Base-by-base conservation (phyloP, 2,329 filamentous ascomycete genomes). In the Clarireedia paspali region DNA sequence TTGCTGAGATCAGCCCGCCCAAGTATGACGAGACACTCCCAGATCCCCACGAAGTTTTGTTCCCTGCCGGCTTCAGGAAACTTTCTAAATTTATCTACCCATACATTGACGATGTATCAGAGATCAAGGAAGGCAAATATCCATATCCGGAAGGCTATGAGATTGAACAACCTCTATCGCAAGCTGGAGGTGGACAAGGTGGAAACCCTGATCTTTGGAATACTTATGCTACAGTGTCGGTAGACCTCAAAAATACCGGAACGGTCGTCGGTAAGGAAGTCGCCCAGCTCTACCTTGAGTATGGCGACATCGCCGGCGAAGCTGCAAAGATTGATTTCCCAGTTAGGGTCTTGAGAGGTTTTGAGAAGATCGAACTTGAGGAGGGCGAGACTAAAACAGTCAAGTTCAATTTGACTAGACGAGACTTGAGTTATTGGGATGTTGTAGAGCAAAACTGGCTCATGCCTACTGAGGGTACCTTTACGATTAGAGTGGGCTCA, bases 71-170 rank as follows among this genome's bases (percentile, higher is more conserved):
- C 2, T 82, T 87, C 65, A 73, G 73, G 20, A 77, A 75, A 52
- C 69, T 88, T 1, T 74, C 74, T 56, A 84, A 84, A 61, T 87
- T 84, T 69, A 79, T 88, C 55, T 88, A 88, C 64, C 83, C 85
- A 0, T 88, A 85, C 64, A 64, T 68, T 23, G 60, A 62, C 1
- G 67, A 70, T 3, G 49, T 65, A 1, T 60, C 62, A 17, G 68
- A 70, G 6, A 68, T 73, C 24, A 74, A 74, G 6, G 72, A 73
- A 23, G 67, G 67, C 7, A 71, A 70, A 59, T 67, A 72, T 47
- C 67, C 67, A 15, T 73, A 73, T 57, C 67, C 70, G 2, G 70
- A 68, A 10, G 80, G 74, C 24, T 85, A 77, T 70, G 71, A 75
- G 62, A 70, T 67, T 53, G 65, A 62, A 1, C 75, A 77, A 51